Conservation (phyloP, 2,329 filamentous ascomycete species). For the Fusarium azukiicola region DNA sequence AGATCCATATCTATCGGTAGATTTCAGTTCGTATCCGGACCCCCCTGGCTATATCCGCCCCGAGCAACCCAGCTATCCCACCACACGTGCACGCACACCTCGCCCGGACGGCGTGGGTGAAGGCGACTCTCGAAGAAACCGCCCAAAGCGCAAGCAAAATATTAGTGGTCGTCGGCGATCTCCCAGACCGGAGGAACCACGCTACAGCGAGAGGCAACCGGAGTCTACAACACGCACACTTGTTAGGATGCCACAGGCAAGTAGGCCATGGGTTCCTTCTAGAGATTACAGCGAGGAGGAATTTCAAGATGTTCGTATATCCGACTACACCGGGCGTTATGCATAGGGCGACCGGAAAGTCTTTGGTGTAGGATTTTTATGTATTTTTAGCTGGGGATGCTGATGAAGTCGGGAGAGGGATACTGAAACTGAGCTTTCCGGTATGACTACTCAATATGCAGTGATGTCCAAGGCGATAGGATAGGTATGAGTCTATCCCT, state of each 20-base stretch:
- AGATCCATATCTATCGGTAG: background rate
- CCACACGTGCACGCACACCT: background rate
- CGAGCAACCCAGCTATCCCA: background rate
- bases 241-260: background rate
- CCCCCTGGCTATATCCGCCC: background rate
- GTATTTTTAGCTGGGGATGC: background rate
- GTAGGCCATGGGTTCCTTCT: background rate
- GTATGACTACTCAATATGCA: background rate
- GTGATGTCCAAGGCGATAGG: background rate
- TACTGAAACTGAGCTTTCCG: background rate
- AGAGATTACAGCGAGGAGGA: background rate
- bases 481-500: no score
- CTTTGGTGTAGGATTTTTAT: background rate
- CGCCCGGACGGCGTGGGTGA: background rate
- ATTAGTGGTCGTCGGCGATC: background rate
- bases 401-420: background rate
- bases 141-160: background rate
- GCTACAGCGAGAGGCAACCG: background rate
- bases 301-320: background rate
- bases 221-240: background rate
- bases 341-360: background rate
- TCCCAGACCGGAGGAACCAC: background rate
- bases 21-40: no score
- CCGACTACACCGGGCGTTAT: background rate
- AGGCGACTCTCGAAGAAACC: background rate